Percentiles rank a stretch among this genome's conserved stretches.
These are phyloP conservation scores for Ogataea henricii DNA, from an alignment of 805 yeast genomes.

Conservation along the genomic window DNA sequence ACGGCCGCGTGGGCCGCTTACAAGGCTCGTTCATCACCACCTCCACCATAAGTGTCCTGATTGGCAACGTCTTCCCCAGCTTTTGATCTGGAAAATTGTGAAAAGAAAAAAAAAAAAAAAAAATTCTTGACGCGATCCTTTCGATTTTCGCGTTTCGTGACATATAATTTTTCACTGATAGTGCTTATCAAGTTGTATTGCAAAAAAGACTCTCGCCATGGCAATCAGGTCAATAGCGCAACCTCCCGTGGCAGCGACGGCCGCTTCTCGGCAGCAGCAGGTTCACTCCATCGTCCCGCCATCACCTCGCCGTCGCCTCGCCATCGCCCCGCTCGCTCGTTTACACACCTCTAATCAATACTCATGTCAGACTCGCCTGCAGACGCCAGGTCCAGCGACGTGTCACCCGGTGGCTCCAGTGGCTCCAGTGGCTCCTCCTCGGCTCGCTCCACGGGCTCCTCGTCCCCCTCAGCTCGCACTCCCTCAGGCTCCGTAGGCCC, in stretches of 20 bases:
- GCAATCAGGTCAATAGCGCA: too few relatives aligned
- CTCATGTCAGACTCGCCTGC: constrained; percentile 14
- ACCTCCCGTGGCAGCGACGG: too few relatives aligned
- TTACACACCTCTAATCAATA: constrained; percentile 10
- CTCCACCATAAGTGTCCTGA: constrained; percentile 19
- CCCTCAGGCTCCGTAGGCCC: constrained; percentile 3
- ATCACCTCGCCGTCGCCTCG: too few relatives aligned
- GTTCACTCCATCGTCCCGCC: too few relatives aligned
- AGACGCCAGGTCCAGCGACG: not conserved
- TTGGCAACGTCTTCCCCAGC: not conserved
- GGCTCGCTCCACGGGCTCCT: not conserved
- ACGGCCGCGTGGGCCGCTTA: not conserved
- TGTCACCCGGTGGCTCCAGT: not conserved
- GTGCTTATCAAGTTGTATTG: too few relatives aligned
- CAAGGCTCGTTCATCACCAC: constrained; percentile 20
- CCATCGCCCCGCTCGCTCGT: not conserved
- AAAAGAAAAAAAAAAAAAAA: not conserved
- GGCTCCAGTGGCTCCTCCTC: not conserved
- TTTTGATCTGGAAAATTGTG: not conserved
- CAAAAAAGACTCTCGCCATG: too few relatives aligned
- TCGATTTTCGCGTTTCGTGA: not conserved
- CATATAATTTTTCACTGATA: not conserved
- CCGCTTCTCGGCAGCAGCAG: too few relatives aligned
- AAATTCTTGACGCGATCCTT: not conserved
- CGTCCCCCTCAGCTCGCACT: not conserved